These are phyloP conservation scores for Penicillium goetzii DNA, from an alignment of 495 filamentous ascomycete genomes.

Conservation along the genomic window DNA sequence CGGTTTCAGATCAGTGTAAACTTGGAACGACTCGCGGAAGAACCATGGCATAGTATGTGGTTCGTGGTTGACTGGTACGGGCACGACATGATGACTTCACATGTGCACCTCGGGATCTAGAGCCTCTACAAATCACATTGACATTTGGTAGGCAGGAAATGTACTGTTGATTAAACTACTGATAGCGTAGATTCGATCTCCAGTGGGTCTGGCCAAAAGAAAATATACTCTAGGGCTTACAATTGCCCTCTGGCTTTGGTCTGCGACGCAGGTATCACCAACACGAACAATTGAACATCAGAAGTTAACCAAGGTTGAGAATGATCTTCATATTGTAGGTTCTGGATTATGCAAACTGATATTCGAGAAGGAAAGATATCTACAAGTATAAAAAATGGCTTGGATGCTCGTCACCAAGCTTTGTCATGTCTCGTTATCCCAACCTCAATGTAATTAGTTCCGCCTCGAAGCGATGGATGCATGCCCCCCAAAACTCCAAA, in stretches of 20 bases:
- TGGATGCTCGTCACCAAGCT: neutral
- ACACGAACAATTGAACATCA: neutral
- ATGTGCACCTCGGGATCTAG: neutral
- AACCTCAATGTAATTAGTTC: neutral
- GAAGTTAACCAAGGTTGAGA: neutral
- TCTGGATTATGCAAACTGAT: neutral
- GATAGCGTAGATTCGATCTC: neutral
- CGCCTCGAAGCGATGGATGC: neutral
- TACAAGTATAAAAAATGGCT: neutral
- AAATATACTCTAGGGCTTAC: neutral
- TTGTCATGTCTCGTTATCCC: neutral
- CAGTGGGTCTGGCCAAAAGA: neutral
- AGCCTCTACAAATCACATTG: neutral
- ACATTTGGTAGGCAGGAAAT: too few relatives aligned
- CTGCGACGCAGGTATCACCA: neutral
- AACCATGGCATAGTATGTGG: neutral
- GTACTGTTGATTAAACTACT: too few relatives aligned
- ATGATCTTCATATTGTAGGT: neutral
- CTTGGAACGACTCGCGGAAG: neutral
- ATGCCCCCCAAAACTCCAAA: constrained; percentile 1
- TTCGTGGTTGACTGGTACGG: neutral
- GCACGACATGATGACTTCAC: constrained; percentile 1
- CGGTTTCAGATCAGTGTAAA: neutral
- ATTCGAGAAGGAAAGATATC: neutral
- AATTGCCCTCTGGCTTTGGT: neutral